A percentile compares a stretch with the other conserved stretches of the same genome.
Evolutionary conservation across 768 basidiomycete genomes (phyloP).

Genomic region (Leccinum variicolor): DNA sequence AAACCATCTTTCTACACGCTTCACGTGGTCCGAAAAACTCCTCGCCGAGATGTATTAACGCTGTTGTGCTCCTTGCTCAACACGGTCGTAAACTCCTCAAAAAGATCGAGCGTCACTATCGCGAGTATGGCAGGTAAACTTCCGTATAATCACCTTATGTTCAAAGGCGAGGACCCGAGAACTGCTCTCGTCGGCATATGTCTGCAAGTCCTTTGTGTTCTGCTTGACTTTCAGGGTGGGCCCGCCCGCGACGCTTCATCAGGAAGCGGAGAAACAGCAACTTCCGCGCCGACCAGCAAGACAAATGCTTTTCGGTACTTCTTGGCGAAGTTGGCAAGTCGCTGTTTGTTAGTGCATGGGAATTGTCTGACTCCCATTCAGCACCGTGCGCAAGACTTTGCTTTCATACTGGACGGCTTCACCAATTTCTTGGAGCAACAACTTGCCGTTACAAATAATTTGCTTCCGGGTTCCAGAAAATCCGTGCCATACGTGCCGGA

Average conservation of each 20-base stretch:
- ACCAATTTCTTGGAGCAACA: conserved; percentile 69
- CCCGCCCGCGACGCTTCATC: conserved; percentile 53
- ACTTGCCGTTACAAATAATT: conserved; percentile 64
- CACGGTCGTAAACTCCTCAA: conserved; percentile 73
- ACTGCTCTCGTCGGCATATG: conserved; percentile 69
- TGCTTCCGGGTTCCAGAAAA: conserved; percentile 84
- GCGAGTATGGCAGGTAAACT: conserved; percentile 72
- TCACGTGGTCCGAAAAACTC: conserved; percentile 71
- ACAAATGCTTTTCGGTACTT: conserved; percentile 93
- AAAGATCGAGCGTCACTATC: conserved; percentile 48
- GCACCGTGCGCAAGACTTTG: conserved; percentile 90
- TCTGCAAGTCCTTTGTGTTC: conserved; percentile 71
- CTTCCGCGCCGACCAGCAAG: conserved; percentile 50
- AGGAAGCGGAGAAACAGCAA: conserved; percentile 42
- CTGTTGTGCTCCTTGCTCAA: conserved; percentile 92
- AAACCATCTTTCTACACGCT: conserved; percentile 76
- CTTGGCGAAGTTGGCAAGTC: conserved; percentile 73
- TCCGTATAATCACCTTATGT: conserved; percentile 87
- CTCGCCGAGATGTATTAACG: conserved; percentile 83
- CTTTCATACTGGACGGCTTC: conserved; percentile 77
- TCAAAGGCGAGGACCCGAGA: conserved; percentile 82
- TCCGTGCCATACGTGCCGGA: conserved; percentile 81
- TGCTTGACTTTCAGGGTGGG: conserved; percentile 81
- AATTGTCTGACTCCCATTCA: conserved; percentile 30
- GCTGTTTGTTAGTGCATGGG: not conserved